Base-by-base conservation (phyloP, 139 green algal genomes). In the Chlorokybus atmophyticus region DNA sequence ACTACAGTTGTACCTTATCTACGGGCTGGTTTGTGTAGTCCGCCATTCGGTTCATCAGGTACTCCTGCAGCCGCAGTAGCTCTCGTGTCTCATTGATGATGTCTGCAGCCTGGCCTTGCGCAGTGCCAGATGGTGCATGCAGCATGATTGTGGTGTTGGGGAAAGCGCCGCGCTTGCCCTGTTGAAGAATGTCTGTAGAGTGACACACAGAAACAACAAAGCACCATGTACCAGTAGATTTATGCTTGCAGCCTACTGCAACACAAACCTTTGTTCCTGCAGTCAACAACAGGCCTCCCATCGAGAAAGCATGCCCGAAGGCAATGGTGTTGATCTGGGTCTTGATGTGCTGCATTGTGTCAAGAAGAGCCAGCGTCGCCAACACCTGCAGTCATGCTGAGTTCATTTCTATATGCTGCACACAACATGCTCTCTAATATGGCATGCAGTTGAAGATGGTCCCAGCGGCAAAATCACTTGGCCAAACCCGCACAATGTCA, bases 51-150 rank as follows among this genome's bases (percentile, higher is more conserved):
- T 62, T 41, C 21, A 54, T 55, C 19, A 97, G 76, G 75, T 97
- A 95, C 67, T 91, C 79, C 32, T 87, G 79, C 55, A 94, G 78
- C 32, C 85, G 77, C 40, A 94, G 73, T 50, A 99, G 77, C 81
- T 99, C 92, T n/a, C 72, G 66, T 3, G 80, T 80, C 80, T 99
- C 91, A 52, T 94, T 91, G 62, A 94, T 79, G 66, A 99, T 94
- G 76, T 99, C 90, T n/a, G 67, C 78, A 3, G 90, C 90, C 41
- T 74, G 50, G 7, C 91, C 91, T 3, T 90, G 64, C 0, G 91
- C 87, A 7, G 78, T 77, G 25, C 91, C 91, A n/a, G 73, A 83
- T 21, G 91, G 91, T 60, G 92, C 82, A 61, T 96, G 88, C 68
- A 98, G 79, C 87, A 97, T 97, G 62, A 97, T 85, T 57, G 81